Evolutionary conservation across 108 stramenopile genomes (phyloP), one percentile per base, ranked within the genome.

Genomic region (Discostella stelligeroides): DNA sequence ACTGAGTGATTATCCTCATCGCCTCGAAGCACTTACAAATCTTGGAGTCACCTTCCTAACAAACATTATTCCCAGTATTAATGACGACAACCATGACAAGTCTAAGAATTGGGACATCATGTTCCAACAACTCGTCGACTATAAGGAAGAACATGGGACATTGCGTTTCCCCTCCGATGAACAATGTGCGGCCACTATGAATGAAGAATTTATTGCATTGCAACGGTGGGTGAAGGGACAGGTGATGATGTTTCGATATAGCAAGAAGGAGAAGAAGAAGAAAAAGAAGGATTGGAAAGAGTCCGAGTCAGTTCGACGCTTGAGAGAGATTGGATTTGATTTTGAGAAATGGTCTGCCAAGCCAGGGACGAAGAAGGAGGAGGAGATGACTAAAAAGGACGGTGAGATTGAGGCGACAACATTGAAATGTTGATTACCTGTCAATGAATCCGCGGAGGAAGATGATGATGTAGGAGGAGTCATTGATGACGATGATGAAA

Each of bases 71-170:
- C 3, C 3, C 34, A 34, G 6, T 34, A 34, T 5, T 6, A 34
- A 34, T 6, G 43, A 45, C 13, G 12, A 45, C 12, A 13, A 45
- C 9, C 29, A 58, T 28, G 28, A 50, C 30, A 70, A 30, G 15
- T 72, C 73, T 8, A 53, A 59, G 15, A 73, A 66, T n/a, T 85
- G 78, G 73, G 73, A 80, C 29, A 69, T 71, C 14, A 81, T 84
- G 81, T 87, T 84, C 58, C 63, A 75, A 24, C 72, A 81, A 46
- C 66, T 90, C 17, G 53, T 79, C 7, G 47, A 73, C 28, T 90
- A 85, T 78, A 82, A 87, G 61, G 64, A 79, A 53, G 63, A 77
- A 24, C 69, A 82, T 34, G 88, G 88, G 1, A 72, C 72, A 9
- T 37, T 67, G 17, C 56, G 73, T 2, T 74, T 81, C 50, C 80